These are phyloP conservation scores for Cinnamomum chago DNA, from an alignment of 164 flowering plant species.

Conservation along the genomic window DNA sequence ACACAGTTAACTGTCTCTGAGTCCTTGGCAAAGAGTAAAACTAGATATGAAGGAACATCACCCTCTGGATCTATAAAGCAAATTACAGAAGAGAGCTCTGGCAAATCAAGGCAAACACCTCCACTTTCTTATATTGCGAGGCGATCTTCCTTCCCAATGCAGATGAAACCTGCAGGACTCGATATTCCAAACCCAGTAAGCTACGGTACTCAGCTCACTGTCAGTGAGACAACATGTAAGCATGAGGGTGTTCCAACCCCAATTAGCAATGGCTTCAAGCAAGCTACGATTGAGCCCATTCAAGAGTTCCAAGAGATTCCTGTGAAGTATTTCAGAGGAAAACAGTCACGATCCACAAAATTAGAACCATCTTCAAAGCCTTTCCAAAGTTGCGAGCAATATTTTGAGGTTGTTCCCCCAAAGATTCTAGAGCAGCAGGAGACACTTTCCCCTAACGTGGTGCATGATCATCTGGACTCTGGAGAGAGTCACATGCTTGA, in stretches of 20 bases:
- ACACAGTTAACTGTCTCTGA: slow-evolving; percentile 62
- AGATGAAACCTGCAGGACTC: slow-evolving; percentile 35
- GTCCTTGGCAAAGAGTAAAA: slow-evolving; percentile 60
- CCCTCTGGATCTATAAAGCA: slow-evolving; percentile 51
- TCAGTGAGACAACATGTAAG: slow-evolving; percentile 27
- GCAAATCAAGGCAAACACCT: slow-evolving; percentile 55
- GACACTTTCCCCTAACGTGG: neutral
- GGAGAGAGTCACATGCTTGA: slow-evolving; percentile 22
- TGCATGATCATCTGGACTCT: slow-evolving; percentile 27
- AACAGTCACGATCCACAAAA: slow-evolving; percentile 48
- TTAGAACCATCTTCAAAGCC: slow-evolving; percentile 60
- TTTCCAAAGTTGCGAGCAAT: slow-evolving; percentile 42
- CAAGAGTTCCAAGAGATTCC: slow-evolving; percentile 25
- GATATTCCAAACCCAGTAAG: slow-evolving; percentile 30
- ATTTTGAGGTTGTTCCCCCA: slow-evolving; percentile 40
- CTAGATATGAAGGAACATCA: slow-evolving; percentile 56
- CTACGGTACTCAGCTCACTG: slow-evolving; percentile 21
- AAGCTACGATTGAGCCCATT: slow-evolving; percentile 14
- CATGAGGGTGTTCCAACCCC: slow-evolving; percentile 25
- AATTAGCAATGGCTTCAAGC: slow-evolving; percentile 19
- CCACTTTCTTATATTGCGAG: slow-evolving; percentile 47
- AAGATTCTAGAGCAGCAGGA: slow-evolving; percentile 17
- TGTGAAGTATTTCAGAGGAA: slow-evolving; percentile 24
- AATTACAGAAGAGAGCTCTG: slow-evolving; percentile 46
- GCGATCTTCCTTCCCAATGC: slow-evolving; percentile 55